Conservation (phyloP, 306 rosid genomes). For the Citrullus amarus region DNA sequence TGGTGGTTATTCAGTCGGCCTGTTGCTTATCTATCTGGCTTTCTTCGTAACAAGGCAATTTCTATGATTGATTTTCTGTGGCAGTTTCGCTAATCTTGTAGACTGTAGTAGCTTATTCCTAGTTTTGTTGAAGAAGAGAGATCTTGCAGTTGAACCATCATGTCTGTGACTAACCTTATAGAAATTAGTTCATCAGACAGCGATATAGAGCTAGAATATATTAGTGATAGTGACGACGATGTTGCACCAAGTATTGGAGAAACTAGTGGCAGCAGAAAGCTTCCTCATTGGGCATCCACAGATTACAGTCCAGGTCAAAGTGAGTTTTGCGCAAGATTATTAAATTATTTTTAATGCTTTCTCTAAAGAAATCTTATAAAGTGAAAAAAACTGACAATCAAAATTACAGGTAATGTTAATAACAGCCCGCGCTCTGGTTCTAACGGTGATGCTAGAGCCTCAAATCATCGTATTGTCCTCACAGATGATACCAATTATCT, state of each 20-base stretch:
- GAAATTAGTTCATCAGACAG: constrained; percentile 82
- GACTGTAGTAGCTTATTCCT: constrained; percentile 18
- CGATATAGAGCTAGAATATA: constrained; percentile 48
- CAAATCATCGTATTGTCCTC: constrained; percentile 18
- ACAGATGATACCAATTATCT: constrained; percentile 19
- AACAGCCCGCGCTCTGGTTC: constrained; percentile 23
- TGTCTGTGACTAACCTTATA: constrained; percentile 31
- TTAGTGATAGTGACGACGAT: constrained; percentile 9
- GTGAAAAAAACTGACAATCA: constrained; percentile 9
- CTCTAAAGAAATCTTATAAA: not conserved
- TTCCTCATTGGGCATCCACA: constrained; percentile 49
- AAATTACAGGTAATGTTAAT: constrained; percentile 36
- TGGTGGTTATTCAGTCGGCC: not conserved
- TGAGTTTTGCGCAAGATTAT: not conserved
- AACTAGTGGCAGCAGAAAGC: constrained; percentile 27
- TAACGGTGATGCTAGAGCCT: constrained; percentile 27
- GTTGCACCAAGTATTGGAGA: not conserved
- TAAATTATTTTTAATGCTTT: not conserved
- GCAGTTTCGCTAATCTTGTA: constrained; percentile 34
- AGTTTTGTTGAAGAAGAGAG: constrained; percentile 19
- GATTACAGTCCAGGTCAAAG: constrained; percentile 36
- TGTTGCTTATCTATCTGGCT: constrained; percentile 12
- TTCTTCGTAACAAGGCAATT: constrained; percentile 15
- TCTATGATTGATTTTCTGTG: constrained; percentile 6
- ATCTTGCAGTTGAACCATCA: constrained; percentile 20